phyloP scores from a whole-genome alignment of 306 rosid species.

The Malus asiatica region DNA sequence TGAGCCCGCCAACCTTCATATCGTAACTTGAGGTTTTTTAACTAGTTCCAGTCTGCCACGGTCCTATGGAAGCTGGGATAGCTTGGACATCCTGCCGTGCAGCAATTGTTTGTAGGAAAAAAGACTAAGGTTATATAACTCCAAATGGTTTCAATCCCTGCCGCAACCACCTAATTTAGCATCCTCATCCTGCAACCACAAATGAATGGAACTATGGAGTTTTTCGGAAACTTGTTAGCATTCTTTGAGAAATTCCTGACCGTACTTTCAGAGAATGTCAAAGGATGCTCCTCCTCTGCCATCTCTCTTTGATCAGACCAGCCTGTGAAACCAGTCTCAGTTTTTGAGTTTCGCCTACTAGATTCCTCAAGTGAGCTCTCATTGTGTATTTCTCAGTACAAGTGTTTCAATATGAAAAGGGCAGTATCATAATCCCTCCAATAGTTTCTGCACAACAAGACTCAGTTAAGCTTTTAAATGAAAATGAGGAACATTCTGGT shows the following conservation, averaged over 20 bases:
- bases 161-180: background rate
- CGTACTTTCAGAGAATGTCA: conserved; percentile 60
- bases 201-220: background rate
- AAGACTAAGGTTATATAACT: background rate
- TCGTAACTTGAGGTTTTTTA: background rate
- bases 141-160: background rate
- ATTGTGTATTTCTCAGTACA: conserved; percentile 56
- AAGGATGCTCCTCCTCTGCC: conserved; percentile 67
- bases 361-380: conserved; percentile 25
- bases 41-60: background rate
- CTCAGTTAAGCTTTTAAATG: background rate
- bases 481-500: background rate
- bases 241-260: conserved; percentile 47
- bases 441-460: conserved; percentile 58
- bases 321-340: conserved; percentile 26
- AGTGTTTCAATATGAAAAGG: conserved; percentile 74
- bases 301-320: conserved; percentile 43
- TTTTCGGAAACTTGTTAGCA: conserved; percentile 37
- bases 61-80: no score
- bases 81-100: no score
- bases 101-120: background rate
- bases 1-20: background rate
- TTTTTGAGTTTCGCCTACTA: conserved; percentile 22
- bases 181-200: conserved; percentile 4
- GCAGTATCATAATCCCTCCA: conserved; percentile 97